Percentiles rank a stretch among this genome's conserved stretches.
These are phyloP conservation scores for Aspergillus biplanus DNA, from an alignment of 495 filamentous ascomycete genomes.

Conservation along the genomic window DNA sequence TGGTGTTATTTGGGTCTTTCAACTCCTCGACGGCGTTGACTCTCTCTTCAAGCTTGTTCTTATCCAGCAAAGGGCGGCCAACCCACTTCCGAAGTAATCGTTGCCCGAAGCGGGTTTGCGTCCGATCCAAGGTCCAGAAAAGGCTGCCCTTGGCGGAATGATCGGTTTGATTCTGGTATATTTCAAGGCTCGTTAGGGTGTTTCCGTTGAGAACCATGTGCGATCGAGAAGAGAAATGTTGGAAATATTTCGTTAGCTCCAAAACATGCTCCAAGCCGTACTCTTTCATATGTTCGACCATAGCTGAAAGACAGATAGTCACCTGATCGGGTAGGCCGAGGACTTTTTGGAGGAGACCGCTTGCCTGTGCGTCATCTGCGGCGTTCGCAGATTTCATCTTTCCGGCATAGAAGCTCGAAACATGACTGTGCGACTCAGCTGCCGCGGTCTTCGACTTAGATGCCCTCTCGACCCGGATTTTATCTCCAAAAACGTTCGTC, in stretches of 20 bases:
- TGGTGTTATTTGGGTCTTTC: slow-evolving; percentile 63
- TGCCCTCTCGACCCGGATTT: slow-evolving; percentile 79
- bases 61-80: slow-evolving; percentile 85
- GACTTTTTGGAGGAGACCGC: slow-evolving; percentile 79
- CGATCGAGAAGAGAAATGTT: slow-evolving; percentile 90
- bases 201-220: slow-evolving; percentile 98
- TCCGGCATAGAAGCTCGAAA: slow-evolving; percentile 90
- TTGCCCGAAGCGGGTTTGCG: slow-evolving; percentile 86
- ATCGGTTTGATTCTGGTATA: slow-evolving; percentile 95
- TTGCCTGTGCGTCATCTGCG: slow-evolving; percentile 51
- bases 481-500: slow-evolving; percentile 92
- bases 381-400: slow-evolving; percentile 69
- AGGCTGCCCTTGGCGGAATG: slow-evolving; percentile 83
- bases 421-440: slow-evolving; percentile 82
- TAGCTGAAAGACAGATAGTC: slow-evolving; percentile 90
- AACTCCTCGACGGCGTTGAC: slow-evolving; percentile 89
- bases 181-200: slow-evolving; percentile 89
- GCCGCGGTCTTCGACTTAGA: slow-evolving; percentile 79
- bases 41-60: slow-evolving; percentile 75
- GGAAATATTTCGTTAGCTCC: slow-evolving; percentile 95
- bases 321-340: slow-evolving; percentile 82
- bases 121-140: slow-evolving; percentile 95
- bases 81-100: slow-evolving; percentile 93
- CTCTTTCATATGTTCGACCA: slow-evolving; percentile 93
- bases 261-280: slow-evolving; percentile 97